A percentile compares a stretch with the other conserved stretches of the same genome.
Conservation (phyloP, 139 green algal genomes). For the Mesotaenium endlicherianum region DNA sequence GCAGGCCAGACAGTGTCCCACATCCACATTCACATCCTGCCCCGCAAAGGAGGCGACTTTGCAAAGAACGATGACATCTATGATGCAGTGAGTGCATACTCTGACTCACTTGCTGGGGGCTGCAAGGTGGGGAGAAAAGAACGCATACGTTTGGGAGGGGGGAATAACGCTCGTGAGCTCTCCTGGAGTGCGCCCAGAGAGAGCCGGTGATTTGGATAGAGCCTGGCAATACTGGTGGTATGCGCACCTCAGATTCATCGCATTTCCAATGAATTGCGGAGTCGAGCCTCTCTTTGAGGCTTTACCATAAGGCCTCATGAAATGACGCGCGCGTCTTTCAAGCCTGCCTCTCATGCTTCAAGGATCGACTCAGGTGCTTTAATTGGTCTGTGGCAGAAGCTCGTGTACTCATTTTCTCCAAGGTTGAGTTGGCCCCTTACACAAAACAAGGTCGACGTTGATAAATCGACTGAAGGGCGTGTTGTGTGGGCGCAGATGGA, state of each 20-base stretch:
- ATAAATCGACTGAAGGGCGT: background rate
- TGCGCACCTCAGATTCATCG: background rate
- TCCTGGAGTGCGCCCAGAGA: background rate
- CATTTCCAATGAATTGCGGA: background rate
- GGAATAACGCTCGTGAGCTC: background rate
- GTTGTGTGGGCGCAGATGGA: background rate
- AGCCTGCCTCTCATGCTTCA: background rate
- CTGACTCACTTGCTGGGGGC: background rate
- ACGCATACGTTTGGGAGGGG: too few relatives aligned
- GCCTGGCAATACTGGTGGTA: background rate
- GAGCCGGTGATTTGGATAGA: background rate
- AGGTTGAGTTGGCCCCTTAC: too few relatives aligned
- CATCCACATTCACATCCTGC: conserved; percentile 94
- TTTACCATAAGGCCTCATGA: background rate
- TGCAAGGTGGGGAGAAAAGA: too few relatives aligned
- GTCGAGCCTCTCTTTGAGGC: too few relatives aligned
- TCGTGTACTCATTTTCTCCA: too few relatives aligned
- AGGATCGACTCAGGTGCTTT: background rate
- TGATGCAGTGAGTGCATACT: conserved; percentile 62
- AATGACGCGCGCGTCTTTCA: background rate
- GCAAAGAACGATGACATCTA: conserved; percentile 90
- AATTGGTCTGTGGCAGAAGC: background rate
- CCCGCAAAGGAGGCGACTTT: conserved; percentile 81
- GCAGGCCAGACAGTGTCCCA: conserved; percentile 93
- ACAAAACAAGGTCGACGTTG: background rate